Evolutionary conservation across 306 rosid species (phyloP).

Genomic region (Acacia acuminata): DNA sequence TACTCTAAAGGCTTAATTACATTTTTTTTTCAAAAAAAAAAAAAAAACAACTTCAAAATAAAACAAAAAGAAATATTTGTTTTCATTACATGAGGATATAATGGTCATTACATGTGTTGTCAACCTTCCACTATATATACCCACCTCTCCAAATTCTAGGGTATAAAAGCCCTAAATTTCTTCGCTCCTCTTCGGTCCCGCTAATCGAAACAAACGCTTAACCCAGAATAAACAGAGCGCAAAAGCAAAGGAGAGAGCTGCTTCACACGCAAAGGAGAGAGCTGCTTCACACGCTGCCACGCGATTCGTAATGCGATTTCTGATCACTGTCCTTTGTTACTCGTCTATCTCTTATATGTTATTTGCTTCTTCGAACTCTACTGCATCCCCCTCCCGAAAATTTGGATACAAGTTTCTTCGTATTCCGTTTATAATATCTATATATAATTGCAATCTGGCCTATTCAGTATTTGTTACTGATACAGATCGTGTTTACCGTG

Average conservation of each 20-base stretch:
- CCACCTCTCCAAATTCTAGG: conserved; percentile 67
- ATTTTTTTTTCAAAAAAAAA: too few relatives aligned
- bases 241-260: conserved; percentile 1
- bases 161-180: conserved; percentile 83
- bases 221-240: conserved; percentile 19
- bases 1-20: not conserved
- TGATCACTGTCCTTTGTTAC: conserved; percentile 8
- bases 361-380: not conserved
- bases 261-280: conserved; percentile 16
- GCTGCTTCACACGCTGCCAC: conserved; percentile 29
- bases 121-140: conserved; percentile 64
- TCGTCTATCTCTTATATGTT: not conserved
- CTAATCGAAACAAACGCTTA: conserved; percentile 45
- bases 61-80: not conserved
- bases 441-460: not conserved
- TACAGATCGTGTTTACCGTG: conserved; percentile 51
- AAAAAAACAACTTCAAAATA: not conserved
- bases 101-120: conserved; percentile 23
- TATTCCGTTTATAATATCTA: not conserved
- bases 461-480: not conserved
- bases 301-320: conserved; percentile 29
- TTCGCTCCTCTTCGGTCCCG: conserved; percentile 41
- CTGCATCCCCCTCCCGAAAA: not conserved
- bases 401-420: not conserved
- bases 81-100: conserved; percentile 21